Conservation (phyloP, 2,329 filamentous ascomycete genomes). For the Ceratocystis albifundus region DNA sequence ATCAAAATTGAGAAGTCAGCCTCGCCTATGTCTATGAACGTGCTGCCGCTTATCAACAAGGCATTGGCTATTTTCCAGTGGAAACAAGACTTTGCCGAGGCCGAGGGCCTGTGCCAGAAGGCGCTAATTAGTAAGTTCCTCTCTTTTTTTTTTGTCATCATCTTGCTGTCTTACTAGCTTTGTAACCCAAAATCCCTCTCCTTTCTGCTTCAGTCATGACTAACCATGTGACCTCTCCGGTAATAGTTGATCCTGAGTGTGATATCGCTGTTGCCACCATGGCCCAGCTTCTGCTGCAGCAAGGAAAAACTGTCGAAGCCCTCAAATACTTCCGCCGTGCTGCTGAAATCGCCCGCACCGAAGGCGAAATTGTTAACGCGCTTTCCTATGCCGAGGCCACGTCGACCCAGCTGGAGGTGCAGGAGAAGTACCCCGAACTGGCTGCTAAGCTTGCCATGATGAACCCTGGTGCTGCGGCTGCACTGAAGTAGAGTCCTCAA, state of each 20-base stretch:
- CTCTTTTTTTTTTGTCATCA: neutral
- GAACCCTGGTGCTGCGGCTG: slow-evolving; percentile 20
- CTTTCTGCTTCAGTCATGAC: neutral
- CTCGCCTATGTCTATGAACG: slow-evolving; percentile 93
- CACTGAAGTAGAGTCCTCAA: neutral
- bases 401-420: slow-evolving; percentile 84
- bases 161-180: neutral
- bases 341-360: slow-evolving; percentile 84
- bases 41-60: slow-evolving; percentile 96
- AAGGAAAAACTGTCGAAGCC: slow-evolving; percentile 91
- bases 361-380: slow-evolving; percentile 91
- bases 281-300: slow-evolving; percentile 92
- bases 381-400: slow-evolving; percentile 95
- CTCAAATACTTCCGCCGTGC: slow-evolving; percentile 95
- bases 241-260: slow-evolving; percentile 85
- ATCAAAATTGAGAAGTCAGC: slow-evolving; percentile 95
- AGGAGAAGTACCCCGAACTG: slow-evolving; percentile 74
- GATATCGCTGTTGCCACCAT: slow-evolving; percentile 98
- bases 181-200: neutral
- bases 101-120: slow-evolving; percentile 93
- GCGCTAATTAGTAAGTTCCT: slow-evolving; percentile 78
- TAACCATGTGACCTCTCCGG: slow-evolving; percentile 14
- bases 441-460: slow-evolving; percentile 48
- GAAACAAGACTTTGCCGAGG: slow-evolving; percentile 92
- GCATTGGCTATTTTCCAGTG: slow-evolving; percentile 93